Base-by-base conservation (phyloP, 257 asterid genomes). In the Dorcoceras hygrometricum region DNA sequence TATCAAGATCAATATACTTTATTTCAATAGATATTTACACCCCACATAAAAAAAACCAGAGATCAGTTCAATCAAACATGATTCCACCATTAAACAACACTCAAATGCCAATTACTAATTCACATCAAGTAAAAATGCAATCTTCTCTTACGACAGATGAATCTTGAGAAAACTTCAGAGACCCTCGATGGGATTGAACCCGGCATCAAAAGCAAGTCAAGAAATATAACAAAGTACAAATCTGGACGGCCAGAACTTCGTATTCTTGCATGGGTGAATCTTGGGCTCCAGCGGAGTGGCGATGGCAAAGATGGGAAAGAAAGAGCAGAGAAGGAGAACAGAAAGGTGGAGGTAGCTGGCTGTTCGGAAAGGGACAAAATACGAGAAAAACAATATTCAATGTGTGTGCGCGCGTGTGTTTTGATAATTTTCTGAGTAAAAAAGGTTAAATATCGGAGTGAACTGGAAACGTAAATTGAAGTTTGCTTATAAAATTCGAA, bases 131-230 rank as follows among this genome's bases (percentile, higher is more conserved):
- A 57, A 59, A 24, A 24, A 28, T 63, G 31, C 27, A 32, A 59
- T 57, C 53, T 27, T 70, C 71, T 55, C 73, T 73, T 73, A 76
- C 84, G 74, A 69, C 65, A 62, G 58, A 59, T 3, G 29, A 70
- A 66, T 25, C 78, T 71, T 60, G 57, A 57, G 57, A 11, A 62
- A 36, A 57, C 67, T 36, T 71, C 48, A 31, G 53, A 72, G 55
- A 57, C 59, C 36, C 23, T 65, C 54, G 53, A 16, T 46, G 53
- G 8, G 20, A 4, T 46, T 16, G 39, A 78, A 59, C 51, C 70
- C 28, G 25, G 54, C 63, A 27, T 43, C 69, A 58, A 58, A 28
- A 69, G 31, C 48, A 26, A 14, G 53, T 46, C 19, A 46, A 46
- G 53, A 46, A 46, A 46, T 14, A 16, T 46, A 46, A 16, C 19